These are phyloP conservation scores for Pleurostoma richardsiae DNA, from an alignment of 2,329 filamentous ascomycete species.

Conservation along the genomic window DNA sequence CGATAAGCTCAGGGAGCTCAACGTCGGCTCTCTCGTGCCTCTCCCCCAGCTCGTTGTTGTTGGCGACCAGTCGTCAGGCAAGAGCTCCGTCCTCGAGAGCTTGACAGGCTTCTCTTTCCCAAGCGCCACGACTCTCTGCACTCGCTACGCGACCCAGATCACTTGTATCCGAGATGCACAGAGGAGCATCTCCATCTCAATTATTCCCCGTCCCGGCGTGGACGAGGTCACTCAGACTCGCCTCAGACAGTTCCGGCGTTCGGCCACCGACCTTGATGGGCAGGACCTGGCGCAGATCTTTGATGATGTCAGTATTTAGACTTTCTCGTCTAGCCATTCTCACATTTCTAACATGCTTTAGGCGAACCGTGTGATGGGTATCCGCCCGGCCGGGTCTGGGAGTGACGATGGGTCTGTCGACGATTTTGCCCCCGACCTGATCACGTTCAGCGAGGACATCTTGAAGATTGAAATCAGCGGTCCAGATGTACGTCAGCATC, in stretches of 20 bases:
- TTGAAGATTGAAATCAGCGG: constrained; percentile 39
- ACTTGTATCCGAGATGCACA: constrained; percentile 30
- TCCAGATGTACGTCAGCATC: constrained; percentile 18
- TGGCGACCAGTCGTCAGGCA: constrained; percentile 80
- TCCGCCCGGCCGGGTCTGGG: constrained; percentile 18
- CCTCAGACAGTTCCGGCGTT: constrained; percentile 21
- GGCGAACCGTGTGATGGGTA: constrained; percentile 39
- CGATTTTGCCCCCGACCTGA: constrained; percentile 6
- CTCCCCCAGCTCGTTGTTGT: constrained; percentile 69
- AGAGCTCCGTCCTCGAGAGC: constrained; percentile 77
- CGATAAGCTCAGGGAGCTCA: constrained; percentile 18
- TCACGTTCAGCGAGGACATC: constrained; percentile 40
- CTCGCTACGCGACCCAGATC: constrained; percentile 44
- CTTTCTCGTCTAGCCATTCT: not conserved
- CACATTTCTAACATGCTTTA: constrained; percentile 11
- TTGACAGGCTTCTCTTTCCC: constrained; percentile 45
- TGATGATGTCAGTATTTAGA: constrained; percentile 22
- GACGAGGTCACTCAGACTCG: constrained; percentile 12
- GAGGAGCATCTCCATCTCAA: constrained; percentile 32
- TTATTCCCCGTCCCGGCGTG: constrained; percentile 26
- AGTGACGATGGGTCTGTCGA: not conserved
- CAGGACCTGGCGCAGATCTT: constrained; percentile 32
- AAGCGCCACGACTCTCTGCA: constrained; percentile 36
- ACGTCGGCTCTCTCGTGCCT: constrained; percentile 15
- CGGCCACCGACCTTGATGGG: constrained; percentile 27